phyloP scores from a whole-genome alignment of 2,329 filamentous ascomycete genomes.

The Magnaporthiopsis incrustans region DNA sequence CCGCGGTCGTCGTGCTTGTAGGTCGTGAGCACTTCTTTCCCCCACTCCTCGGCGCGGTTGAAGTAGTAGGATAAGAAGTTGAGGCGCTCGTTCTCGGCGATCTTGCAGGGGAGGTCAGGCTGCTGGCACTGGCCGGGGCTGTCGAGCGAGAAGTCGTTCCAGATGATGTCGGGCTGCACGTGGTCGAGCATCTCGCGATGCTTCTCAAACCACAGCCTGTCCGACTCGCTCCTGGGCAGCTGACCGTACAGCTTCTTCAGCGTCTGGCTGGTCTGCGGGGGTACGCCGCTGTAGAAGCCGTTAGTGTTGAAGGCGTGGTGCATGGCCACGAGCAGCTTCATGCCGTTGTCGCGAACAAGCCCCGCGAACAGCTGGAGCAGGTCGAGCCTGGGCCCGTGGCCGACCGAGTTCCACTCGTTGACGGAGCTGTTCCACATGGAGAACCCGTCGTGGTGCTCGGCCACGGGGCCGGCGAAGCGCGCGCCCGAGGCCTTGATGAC shows the following conservation, averaged over 20 bases:
- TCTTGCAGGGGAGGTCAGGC: background rate
- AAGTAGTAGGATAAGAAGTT: constrained; percentile 6
- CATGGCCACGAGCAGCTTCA: constrained; percentile 4
- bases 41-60: constrained; percentile 2
- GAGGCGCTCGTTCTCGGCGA: constrained; percentile 5
- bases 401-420: constrained; percentile 7
- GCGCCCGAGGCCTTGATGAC: constrained; percentile 28
- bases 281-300: constrained; percentile 1
- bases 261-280: background rate
- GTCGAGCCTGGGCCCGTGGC: background rate
- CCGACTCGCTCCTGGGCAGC: constrained; percentile 5
- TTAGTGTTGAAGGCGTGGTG: constrained; percentile 6
- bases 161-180: constrained; percentile 4
- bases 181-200: constrained; percentile 4
- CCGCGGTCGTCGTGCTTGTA: constrained; percentile 6
- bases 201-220: constrained; percentile 4
- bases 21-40: constrained; percentile 5
- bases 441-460: constrained; percentile 41
- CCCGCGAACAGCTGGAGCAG: constrained; percentile 4
- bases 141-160: constrained; percentile 6
- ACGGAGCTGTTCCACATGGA: constrained; percentile 19
- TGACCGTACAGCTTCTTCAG: constrained; percentile 6
- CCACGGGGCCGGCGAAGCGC: constrained; percentile 36
- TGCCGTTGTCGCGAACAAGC: background rate
- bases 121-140: constrained; percentile 3